Conservation (phyloP, 23 red algal species). For the Gracilariopsis chorda region DNA sequence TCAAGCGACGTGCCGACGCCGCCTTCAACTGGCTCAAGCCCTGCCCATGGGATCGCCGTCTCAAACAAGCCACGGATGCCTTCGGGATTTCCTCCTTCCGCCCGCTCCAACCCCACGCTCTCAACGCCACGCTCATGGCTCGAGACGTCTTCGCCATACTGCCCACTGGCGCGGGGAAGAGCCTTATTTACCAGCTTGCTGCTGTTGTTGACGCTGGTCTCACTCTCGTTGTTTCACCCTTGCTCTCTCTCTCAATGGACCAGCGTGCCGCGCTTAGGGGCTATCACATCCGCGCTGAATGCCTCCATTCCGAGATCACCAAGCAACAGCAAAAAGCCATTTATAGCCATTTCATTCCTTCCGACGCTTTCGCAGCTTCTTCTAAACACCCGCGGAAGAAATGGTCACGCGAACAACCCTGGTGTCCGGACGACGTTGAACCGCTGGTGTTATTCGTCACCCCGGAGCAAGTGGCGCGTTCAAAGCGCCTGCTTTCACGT, state of each 20-base stretch:
- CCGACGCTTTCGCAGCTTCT: not conserved
- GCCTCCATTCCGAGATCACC: constrained; percentile 55
- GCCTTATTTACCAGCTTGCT: constrained; percentile 88
- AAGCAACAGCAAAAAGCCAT: constrained; percentile 22
- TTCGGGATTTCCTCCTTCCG: constrained; percentile 63
- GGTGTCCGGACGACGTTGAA: constrained; percentile 25
- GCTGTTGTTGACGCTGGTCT: constrained; percentile 73
- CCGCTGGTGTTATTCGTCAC: constrained; percentile 84
- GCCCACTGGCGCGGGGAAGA: constrained; percentile 96
- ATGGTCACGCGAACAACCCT: not conserved
- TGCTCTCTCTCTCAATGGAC: constrained; percentile 90
- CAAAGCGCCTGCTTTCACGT: constrained; percentile 44
- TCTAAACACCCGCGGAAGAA: constrained; percentile 26
- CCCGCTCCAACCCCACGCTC: constrained; percentile 63
- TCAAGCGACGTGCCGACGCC: not conserved
- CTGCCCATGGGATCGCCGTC: constrained; percentile 6
- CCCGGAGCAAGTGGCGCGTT: constrained; percentile 83
- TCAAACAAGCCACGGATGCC: not conserved
- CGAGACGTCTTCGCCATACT: constrained; percentile 84
- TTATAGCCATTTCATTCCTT: constrained; percentile 44
- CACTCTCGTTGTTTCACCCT: constrained; percentile 85
- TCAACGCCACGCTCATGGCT: constrained; percentile 75
- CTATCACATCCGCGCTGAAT: constrained; percentile 31
- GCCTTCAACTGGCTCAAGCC: constrained; percentile 23
- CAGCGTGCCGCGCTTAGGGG: constrained; percentile 51